phyloP scores from a whole-genome alignment of 768 basidiomycete species.

The Roridomyces roridus region DNA sequence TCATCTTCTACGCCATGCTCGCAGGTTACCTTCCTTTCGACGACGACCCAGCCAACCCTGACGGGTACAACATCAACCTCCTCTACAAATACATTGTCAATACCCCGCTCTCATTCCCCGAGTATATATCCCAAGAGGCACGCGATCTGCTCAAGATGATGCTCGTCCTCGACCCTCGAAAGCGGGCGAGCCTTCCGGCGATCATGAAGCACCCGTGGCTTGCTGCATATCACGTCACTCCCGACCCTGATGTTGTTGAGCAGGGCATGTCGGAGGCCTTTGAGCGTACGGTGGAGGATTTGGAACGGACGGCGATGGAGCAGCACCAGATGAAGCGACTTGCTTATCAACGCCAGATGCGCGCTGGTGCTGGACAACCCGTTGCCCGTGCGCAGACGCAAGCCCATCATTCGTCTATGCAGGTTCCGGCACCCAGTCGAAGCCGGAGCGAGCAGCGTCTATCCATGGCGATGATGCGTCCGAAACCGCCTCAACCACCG shows the following conservation, averaged over 20 bases:
- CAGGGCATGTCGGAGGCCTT: constrained; percentile 54
- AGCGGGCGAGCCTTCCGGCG: constrained; percentile 73
- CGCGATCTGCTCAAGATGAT: constrained; percentile 86
- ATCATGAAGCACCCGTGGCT: constrained; percentile 95
- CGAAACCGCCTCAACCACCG: constrained; percentile 47
- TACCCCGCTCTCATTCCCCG: constrained; percentile 96
- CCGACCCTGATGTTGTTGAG: too few relatives aligned
- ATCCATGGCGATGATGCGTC: constrained; percentile 41
- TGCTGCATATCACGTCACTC: constrained; percentile 53
- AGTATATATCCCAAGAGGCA: constrained; percentile 86
- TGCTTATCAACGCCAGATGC: constrained; percentile 84
- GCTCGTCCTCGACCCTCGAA: constrained; percentile 91
- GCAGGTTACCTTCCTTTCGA: constrained; percentile 99
- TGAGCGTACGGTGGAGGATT: constrained; percentile 72
- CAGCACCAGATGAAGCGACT: constrained; percentile 85
- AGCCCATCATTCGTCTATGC: too few relatives aligned
- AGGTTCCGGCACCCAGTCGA: constrained; percentile 29
- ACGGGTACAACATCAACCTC: constrained; percentile 99
- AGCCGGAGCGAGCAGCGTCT: constrained; percentile 57
- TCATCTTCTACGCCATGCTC: constrained; percentile 96
- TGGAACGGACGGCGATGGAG: constrained; percentile 82
- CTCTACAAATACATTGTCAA: constrained; percentile 99
- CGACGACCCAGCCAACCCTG: constrained; percentile 97
- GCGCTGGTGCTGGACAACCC: constrained; percentile 53
- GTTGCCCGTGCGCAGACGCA: too few relatives aligned